Evolutionary conservation across 176 grass and related monocot species (phyloP).

Genomic region (Neostapfia colusana): DNA sequence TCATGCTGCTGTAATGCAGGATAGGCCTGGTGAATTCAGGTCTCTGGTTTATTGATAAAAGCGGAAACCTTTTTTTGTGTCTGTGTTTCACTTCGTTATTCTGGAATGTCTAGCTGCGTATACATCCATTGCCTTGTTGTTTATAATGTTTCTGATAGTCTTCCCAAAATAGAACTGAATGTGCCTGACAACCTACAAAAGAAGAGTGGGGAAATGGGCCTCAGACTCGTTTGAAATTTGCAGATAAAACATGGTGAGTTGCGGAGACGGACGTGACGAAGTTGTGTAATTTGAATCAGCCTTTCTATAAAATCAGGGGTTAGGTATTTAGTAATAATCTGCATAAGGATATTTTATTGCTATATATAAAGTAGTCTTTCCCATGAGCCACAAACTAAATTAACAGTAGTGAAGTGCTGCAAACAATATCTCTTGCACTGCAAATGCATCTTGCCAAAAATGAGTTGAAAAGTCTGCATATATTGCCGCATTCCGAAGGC

Average conservation of each 20-base stretch:
- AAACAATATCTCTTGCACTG: no score
- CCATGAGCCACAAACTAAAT: background rate
- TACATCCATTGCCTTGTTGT: background rate
- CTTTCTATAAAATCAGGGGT: background rate
- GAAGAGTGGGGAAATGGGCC: background rate
- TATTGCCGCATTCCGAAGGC: background rate
- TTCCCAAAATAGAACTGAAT: background rate
- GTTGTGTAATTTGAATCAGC: no score
- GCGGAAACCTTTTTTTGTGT: slow-evolving; percentile 7
- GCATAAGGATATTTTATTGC: background rate
- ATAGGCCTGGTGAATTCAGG: slow-evolving; percentile 7
- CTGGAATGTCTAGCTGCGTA: slow-evolving; percentile 4
- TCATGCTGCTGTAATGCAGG: slow-evolving; percentile 34
- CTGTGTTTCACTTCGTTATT: slow-evolving; percentile 12
- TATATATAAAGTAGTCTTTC: no score
- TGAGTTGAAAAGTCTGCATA: no score
- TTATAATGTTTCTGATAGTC: background rate
- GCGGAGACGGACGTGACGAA: no score
- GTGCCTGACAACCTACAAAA: background rate
- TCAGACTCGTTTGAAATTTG: background rate
- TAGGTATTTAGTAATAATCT: no score
- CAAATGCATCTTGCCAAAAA: no score
- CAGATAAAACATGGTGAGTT: background rate
- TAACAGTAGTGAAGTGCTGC: background rate
- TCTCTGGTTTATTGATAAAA: slow-evolving; percentile 27